Evolutionary conservation across 352 stramenopile genomes (phyloP).

Genomic region (Globisporangium lucens): DNA sequence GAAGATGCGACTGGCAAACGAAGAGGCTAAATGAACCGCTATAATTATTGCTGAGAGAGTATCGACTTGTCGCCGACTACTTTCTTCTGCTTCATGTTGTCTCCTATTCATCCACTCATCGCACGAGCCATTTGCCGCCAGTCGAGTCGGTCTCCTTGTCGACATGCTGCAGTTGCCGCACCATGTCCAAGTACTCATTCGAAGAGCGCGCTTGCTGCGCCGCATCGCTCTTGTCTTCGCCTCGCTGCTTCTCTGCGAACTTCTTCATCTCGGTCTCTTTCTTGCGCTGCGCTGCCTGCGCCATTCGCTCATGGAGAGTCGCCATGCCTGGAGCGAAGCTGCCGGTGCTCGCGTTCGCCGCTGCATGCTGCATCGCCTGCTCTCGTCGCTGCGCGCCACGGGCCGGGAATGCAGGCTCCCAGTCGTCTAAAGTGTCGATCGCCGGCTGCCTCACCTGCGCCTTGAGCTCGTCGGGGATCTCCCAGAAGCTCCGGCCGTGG

Average conservation of each 20-base stretch:
- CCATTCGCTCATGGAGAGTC: slow-evolving; percentile 60
- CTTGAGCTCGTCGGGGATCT: slow-evolving; percentile 50
- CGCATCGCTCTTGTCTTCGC: slow-evolving; percentile 9
- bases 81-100: not conserved
- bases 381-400: slow-evolving; percentile 24
- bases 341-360: slow-evolving; percentile 10
- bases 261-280: slow-evolving; percentile 43
- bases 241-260: slow-evolving; percentile 11
- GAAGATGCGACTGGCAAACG: not conserved
- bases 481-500: slow-evolving; percentile 71
- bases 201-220: slow-evolving; percentile 8
- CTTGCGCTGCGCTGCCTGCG: slow-evolving; percentile 49
- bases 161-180: slow-evolving; percentile 59
- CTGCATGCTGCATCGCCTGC: slow-evolving; percentile 28
- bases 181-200: slow-evolving; percentile 61
- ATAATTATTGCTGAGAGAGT: slow-evolving; percentile 7
- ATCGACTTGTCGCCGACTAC: not conserved
- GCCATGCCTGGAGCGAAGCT: slow-evolving; percentile 15
- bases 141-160: slow-evolving; percentile 44
- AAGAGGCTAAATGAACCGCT: not conserved
- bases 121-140: slow-evolving; percentile 71
- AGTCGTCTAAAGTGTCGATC: slow-evolving; percentile 45
- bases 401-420: slow-evolving; percentile 29
- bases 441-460: slow-evolving; percentile 45
- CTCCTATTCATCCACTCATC: slow-evolving; percentile 23